Base-by-base conservation (phyloP, 2,329 filamentous ascomycete genomes). In the Alternaria brassicicola region DNA sequence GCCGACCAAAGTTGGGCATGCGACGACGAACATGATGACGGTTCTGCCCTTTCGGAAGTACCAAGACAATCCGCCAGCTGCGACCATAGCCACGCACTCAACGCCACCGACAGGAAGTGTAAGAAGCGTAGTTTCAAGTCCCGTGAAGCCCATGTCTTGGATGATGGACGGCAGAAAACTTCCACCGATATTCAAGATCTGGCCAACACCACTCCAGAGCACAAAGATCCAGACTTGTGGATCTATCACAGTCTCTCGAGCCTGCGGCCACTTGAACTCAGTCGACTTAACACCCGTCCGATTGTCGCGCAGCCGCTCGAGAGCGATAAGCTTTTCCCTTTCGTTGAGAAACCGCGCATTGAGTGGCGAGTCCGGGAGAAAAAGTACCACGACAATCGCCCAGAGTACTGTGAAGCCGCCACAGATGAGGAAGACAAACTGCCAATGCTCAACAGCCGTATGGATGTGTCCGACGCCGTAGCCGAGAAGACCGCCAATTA, bases 361-460 rank as follows among this genome's bases (percentile, higher is more conserved):
- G 67, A 87, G 82, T 0, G 88, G 87, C 0, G 85, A 87, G 64
- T 90, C 88, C 0, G 88, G 88, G 80, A 90, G 86, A 50, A 84
- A 82, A 17, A 83, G 57, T 41, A 54, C 80, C 5, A 89, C 82
- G 12, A 83, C 67, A 0, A 79, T 64, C 2, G 83, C 80, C 58
- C 83, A 85, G 1, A 79, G 73, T 6, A 86, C 80, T 0, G 84
- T 86, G 45, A 87, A 17, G 2, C 75, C 64, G 48, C 73, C 73
- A 41, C 73, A 75, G 55, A 76, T 75, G 9, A 76, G 67, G 54
- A 76, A 76, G 62, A 76, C 75, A 64, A 75, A 71, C 56, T 76
- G 72, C 47, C 72, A 75, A 6, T 67, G 69, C 53, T 78, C 71
- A 1, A 55, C 63, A n/a, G 71, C 50, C 5, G 83, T 84, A 1